Evolutionary conservation across 2,329 filamentous ascomycete species (phyloP).

Genomic region (Ambrosiella cleistominuta): DNA sequence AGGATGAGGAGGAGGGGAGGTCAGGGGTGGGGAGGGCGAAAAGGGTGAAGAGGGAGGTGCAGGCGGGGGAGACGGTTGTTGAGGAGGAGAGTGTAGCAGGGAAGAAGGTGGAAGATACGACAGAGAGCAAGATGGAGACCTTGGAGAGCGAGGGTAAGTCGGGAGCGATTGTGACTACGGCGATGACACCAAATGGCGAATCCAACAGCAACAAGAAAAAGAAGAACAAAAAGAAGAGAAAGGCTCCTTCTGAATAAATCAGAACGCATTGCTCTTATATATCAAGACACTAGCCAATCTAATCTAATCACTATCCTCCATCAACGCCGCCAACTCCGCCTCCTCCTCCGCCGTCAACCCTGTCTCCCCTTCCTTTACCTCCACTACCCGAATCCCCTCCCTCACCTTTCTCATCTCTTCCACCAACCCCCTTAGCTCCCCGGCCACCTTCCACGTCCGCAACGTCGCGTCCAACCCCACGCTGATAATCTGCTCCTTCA

Average conservation of each 20-base stretch:
- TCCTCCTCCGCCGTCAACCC: conserved; percentile 76
- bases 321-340: conserved; percentile 74
- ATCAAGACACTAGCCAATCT: neutral
- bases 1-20: conserved; percentile 11
- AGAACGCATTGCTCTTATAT: neutral
- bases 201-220: conserved; percentile 2
- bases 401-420: conserved; percentile 30
- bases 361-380: conserved; percentile 25
- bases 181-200: neutral
- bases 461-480: conserved; percentile 83
- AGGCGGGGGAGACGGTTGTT: neutral
- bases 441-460: conserved; percentile 63
- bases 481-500: conserved; percentile 44
- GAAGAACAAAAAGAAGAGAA: conserved; percentile 11
- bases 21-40: conserved; percentile 9
- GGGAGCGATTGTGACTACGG: too few relatives aligned
- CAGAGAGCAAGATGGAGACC: neutral
- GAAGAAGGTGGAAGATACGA: neutral
- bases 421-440: conserved; percentile 31
- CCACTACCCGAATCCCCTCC: conserved; percentile 32
- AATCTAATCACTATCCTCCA: conserved; percentile 40
- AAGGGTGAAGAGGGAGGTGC: neutral
- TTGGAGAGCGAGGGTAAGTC: neutral
- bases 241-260: neutral
- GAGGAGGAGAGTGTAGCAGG: neutral